Evolutionary conservation across 75 land plant species (phyloP).

Genomic region (Gnetum montanum): DNA sequence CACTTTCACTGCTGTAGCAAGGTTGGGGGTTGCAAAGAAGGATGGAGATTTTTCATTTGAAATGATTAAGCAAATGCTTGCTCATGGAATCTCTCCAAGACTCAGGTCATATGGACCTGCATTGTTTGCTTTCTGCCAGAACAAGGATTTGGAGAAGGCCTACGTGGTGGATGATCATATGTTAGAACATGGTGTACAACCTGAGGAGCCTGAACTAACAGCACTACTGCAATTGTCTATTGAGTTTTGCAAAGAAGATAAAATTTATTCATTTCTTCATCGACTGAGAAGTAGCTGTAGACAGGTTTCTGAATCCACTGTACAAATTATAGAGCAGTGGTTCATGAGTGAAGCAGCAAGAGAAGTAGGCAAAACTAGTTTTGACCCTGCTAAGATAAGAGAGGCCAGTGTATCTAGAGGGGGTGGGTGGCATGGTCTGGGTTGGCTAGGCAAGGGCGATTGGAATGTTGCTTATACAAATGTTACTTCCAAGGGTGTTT

Average conservation of each 20-base stretch:
- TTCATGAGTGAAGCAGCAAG: constrained; percentile 45
- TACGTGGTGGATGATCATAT: constrained; percentile 81
- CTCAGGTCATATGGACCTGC: constrained; percentile 78
- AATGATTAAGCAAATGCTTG: constrained; percentile 47
- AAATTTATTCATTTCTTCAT: constrained; percentile 70
- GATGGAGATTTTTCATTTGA: constrained; percentile 74
- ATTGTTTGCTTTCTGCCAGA: constrained; percentile 57
- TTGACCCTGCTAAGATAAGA: constrained; percentile 20
- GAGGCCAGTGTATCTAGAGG: constrained; percentile 46
- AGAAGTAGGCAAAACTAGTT: constrained; percentile 20
- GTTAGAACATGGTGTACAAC: constrained; percentile 30
- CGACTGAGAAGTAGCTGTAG: constrained; percentile 48
- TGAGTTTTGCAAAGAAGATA: constrained; percentile 40
- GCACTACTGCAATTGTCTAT: constrained; percentile 57
- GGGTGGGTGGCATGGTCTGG: constrained; percentile 96
- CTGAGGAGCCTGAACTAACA: constrained; percentile 73
- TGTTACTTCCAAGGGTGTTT: constrained; percentile 38
- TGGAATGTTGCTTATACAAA: constrained; percentile 47
- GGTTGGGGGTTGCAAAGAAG: constrained; percentile 68
- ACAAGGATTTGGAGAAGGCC: constrained; percentile 49
- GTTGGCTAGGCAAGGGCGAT: constrained; percentile 75
- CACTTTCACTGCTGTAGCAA: constrained; percentile 62
- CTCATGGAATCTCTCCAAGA: constrained; percentile 39
- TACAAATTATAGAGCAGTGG: constrained; percentile 54
- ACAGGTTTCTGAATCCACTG: constrained; percentile 48